Base-by-base conservation (phyloP, 345 rosid species). In the Lepidium didymum region DNA sequence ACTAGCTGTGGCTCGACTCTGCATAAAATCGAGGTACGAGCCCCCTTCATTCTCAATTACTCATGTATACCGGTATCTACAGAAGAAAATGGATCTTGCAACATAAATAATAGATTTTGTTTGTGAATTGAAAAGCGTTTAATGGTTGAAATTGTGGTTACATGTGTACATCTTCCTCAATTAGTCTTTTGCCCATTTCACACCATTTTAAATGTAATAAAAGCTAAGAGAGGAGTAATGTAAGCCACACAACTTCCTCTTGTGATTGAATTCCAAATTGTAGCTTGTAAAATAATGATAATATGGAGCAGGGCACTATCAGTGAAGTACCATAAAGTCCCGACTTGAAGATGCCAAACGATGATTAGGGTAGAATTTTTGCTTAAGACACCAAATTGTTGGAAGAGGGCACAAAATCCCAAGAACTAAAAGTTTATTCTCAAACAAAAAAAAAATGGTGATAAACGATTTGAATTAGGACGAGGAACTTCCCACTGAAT, bases 1-100 rank as follows among this genome's bases (percentile, higher is more conserved):
- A 46, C 82, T 92, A 11, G 84, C 85, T 4, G 85, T 88, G 19
- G 97, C 97, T 51, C 82, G 86, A 57, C 70, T 85, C 34, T 93
- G 99, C 70, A 76, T 88, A 54, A 88, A 82, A 54, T 76, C 88
- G 4, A 77, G 79, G 72, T 80, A 83, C 42, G 80, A 82, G 55
- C 96, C 89, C 7, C 78, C 95, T 12, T 67, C 75, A 14, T 79
- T 85, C 65, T 84, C 87, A 0, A 73, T 85, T 1, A 75, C 84
- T 11, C 92, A 81, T 75, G 76, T 93, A 58, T 75, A 81, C 44
- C 71, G 91, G 21, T 93, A 84, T 66, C 87, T 90, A 56, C 94
- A 88, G 79, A 88, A 85, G 81, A 84, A 84, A 64, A 59, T 84
- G 15, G 79, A 76, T 38, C 56, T 77, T 16, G 72, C 70, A 73